Percentiles rank a stretch among this genome's conserved stretches.
phyloP scores from a whole-genome alignment of 2,329 filamentous ascomycete genomes.

The Monosporascus ibericus region DNA sequence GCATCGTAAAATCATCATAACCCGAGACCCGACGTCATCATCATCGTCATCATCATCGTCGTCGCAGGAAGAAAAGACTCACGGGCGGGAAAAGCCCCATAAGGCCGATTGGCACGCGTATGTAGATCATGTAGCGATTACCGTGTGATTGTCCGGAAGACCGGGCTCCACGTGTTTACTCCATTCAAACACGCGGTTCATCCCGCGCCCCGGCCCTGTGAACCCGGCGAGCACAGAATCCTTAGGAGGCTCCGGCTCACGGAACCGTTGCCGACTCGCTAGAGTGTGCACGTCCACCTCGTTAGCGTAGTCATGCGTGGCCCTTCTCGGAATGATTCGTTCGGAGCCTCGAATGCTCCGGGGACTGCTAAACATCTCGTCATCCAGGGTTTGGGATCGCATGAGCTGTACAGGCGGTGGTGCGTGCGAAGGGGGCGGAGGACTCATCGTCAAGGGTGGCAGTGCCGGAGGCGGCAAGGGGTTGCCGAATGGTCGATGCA shows the following conservation, averaged over 20 bases:
- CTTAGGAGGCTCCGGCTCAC: constrained; percentile 16
- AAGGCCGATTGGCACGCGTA: too few species aligned
- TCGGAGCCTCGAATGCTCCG: constrained; percentile 24
- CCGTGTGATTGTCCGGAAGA: neutral
- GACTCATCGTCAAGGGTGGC: constrained; percentile 22
- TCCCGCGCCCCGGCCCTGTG: constrained; percentile 24
- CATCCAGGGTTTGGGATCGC: constrained; percentile 36
- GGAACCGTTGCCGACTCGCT: constrained; percentile 15
- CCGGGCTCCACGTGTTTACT: constrained; percentile 20
- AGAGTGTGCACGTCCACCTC: constrained; percentile 18
- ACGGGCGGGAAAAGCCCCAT: neutral
- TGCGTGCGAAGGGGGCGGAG: constrained; percentile 21
- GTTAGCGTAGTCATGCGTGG: constrained; percentile 18
- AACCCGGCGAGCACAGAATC: constrained; percentile 25
- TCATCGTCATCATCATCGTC: neutral
- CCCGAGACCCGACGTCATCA: neutral
- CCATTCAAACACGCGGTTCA: constrained; percentile 26
- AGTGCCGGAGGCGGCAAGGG: constrained; percentile 19
- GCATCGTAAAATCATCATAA: neutral
- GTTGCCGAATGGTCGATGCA: constrained; percentile 17
- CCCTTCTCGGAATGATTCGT: constrained; percentile 19
- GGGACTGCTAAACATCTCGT: constrained; percentile 31
- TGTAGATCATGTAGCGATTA: neutral
- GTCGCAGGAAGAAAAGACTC: neutral
- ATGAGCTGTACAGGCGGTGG: constrained; percentile 24